A percentile compares a stretch with the other conserved stretches of the same genome.
Evolutionary conservation across 2,329 filamentous ascomycete genomes (phyloP).

Genomic region (Aspergillus clavatus): DNA sequence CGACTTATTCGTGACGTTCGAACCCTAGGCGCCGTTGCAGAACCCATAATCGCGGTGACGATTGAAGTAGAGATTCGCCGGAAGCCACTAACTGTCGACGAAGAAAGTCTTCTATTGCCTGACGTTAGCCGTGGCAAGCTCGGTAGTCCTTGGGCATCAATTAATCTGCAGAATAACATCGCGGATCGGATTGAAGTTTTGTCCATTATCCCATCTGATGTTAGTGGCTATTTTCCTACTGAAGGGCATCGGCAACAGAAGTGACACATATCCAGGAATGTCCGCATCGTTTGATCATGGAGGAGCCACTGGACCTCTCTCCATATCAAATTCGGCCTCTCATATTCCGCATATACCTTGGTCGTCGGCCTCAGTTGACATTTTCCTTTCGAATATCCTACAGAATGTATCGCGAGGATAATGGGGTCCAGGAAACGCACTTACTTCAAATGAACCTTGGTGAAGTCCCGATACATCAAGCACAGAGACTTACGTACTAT

Average conservation of each 20-base stretch:
- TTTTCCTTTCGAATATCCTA: slow-evolving; percentile 20
- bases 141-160: slow-evolving; percentile 45
- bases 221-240: slow-evolving; percentile 1
- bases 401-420: background rate
- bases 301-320: slow-evolving; percentile 20
- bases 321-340: slow-evolving; percentile 34
- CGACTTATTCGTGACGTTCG: slow-evolving; percentile 54
- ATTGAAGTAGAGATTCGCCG: slow-evolving; percentile 30
- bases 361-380: slow-evolving; percentile 1
- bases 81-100: slow-evolving; percentile 26
- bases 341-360: slow-evolving; percentile 24
- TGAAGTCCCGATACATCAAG: slow-evolving; percentile 29
- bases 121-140: slow-evolving; percentile 49
- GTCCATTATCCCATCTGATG: slow-evolving; percentile 16
- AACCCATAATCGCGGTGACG: slow-evolving; percentile 43
- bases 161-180: slow-evolving; percentile 46
- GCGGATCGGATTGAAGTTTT: slow-evolving; percentile 15
- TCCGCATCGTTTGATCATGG: slow-evolving; percentile 5
- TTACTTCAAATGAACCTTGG: slow-evolving; percentile 16
- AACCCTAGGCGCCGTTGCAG: slow-evolving; percentile 49
- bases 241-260: background rate
- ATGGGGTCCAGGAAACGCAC: slow-evolving; percentile 4
- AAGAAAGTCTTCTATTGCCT: slow-evolving; percentile 43
- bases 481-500: slow-evolving; percentile 54
- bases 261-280: background rate